Conservation (phyloP, 345 rosid species). For the Trapa bicornis region DNA sequence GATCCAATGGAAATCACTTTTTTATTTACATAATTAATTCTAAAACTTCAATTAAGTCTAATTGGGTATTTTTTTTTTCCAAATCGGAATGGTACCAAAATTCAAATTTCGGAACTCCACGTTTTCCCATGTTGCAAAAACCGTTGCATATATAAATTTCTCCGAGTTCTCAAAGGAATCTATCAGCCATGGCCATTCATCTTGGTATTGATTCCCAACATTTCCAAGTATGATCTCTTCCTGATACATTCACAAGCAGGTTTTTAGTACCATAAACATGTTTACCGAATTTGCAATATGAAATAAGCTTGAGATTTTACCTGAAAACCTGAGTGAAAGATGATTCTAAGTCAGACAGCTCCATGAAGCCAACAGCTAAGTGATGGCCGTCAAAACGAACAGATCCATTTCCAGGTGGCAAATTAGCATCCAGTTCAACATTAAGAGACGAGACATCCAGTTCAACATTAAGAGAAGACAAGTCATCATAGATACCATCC, state of each 20-base stretch:
- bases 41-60: no score
- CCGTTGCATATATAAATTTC: neutral
- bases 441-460: neutral
- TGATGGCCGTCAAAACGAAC: neutral
- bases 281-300: neutral
- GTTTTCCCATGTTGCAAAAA: neutral
- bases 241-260: neutral
- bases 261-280: neutral
- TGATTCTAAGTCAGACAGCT: neutral
- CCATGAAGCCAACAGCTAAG: neutral
- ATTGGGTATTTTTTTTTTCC: no score
- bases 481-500: neutral
- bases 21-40: no score
- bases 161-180: neutral
- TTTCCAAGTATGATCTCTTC: neutral
- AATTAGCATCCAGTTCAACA: neutral
- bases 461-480: neutral
- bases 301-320: neutral
- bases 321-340: neutral
- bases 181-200: neutral
- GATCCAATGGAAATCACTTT: no score
- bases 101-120: no score
- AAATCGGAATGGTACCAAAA: no score
- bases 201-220: neutral
- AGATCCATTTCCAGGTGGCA: neutral